Base-by-base conservation (phyloP, 2,329 filamentous ascomycete genomes). In the Scedosporium minutisporum region DNA sequence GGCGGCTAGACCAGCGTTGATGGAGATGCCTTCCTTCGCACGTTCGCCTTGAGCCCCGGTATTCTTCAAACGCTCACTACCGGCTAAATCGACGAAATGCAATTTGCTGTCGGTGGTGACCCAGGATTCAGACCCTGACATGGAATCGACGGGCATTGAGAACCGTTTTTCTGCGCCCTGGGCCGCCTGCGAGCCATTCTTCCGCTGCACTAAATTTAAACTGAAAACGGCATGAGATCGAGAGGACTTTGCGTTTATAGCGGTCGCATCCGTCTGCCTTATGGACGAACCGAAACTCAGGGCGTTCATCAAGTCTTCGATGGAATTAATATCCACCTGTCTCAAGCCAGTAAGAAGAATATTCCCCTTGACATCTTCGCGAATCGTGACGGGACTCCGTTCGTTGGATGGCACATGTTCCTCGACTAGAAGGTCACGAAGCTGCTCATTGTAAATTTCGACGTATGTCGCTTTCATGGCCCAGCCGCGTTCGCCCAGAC, bases 141-240 rank as follows among this genome's bases (percentile, higher is more conserved):
- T 84, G 46, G 88, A 84, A 71, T 97, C 95, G 5, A 93, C 72
- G 0, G 93, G 92, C 66, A 96, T 87, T 0, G 95, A 97, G 68
- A 89, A 86, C 65, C 93, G 88, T 77, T 96, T 97, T 66, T 97
- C 91, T 33, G 83, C 80, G 12, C 80, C 80, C 16, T 85, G 79
- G 3, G 81, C 76, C 1, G 75, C 71, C 62, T 75, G 78, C 63
- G 74, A 70, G 64, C 85, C 86, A 67, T 73, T 82, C 75, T 91
- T 95, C 69, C 90, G 90, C 77, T 97, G 91, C 6, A 97, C 82
- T 6, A 99, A 82, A 69, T 97, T 97, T 65, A 99, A 78, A 71
- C 91, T 97, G 76, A 99, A 97, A 33, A 99, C 93, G 41, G 95
- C 95, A 73, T 99, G 95, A 1, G 95, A 99, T 66, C 95, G 91